Evolutionary conservation across 768 basidiomycete genomes (phyloP), one percentile per base, ranked within the genome.

Genomic region (Termitomyces sp.): DNA sequence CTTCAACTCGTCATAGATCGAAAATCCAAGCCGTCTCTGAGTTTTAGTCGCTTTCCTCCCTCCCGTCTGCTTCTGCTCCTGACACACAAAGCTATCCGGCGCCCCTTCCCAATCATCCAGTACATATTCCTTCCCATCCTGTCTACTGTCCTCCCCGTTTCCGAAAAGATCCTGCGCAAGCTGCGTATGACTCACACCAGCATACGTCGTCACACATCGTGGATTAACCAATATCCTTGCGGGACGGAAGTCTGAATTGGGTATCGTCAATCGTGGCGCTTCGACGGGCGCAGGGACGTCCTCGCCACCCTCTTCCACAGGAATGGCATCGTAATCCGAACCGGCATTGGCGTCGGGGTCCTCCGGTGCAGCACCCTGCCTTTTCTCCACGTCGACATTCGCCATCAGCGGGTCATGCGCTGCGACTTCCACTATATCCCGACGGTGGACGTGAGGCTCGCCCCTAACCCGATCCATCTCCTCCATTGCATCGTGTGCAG

Each of bases 21-120:
- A 91, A 72, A 94, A 95, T 16, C 85, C 85, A 12, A 94, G 78
- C 60, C 93, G 70, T 58, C 93, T 77, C 68, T 95, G 93, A 5
- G 90, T 93, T 73, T 95, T 95, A 6, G 90, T 83, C 5, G 93
- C 92, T 62, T 90, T 84, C 33, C 93, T 77, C n/a, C 93, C 93
- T 7, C 92, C 92, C 0, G 92, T 94, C 77, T 87, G 86, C 65
- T 81, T 81, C 70, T 93, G 92, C 71, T 99, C 97, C 74, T 98
- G 97, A 67, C 97, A 99, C 6, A 98, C 95, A 72, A 97, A 99
- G 62, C 90, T 93, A 69, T 98, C 95, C 0, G 97, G 97, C 5
- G 97, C 93, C 28, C 92, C 91, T 55, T 93, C 89, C 95, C 95
- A 98, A 68, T 97, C 93, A 47, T 94, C 92, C 53, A 98, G 71